Percentiles rank a stretch among this genome's conserved stretches.
Conservation (phyloP, 805 yeast genomes). For the Candida anglica region DNA sequence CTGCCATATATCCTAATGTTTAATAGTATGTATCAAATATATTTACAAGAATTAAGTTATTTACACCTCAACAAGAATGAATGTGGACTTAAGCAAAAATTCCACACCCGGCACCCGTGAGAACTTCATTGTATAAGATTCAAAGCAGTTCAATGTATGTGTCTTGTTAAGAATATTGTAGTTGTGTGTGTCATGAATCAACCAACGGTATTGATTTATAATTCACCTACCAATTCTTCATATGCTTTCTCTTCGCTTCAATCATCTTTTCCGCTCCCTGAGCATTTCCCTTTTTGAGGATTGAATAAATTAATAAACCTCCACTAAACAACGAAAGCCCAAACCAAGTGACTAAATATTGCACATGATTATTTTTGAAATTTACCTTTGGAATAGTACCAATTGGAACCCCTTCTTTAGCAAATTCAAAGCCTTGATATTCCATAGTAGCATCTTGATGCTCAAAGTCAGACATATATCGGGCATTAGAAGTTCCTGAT, state of each 20-base stretch:
- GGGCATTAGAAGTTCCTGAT: neutral
- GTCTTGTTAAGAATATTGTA: no score
- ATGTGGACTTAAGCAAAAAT: no score
- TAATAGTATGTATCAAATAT: no score
- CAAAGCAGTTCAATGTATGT: no score
- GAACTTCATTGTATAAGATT: no score
- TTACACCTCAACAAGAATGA: no score
- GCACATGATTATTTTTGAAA: constrained; percentile 84
- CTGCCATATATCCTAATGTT: no score
- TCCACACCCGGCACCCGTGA: no score
- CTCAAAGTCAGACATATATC: no score
- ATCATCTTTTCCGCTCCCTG: constrained; percentile 36
- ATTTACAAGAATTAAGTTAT: no score
- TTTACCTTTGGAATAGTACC: constrained; percentile 81
- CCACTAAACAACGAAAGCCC: constrained; percentile 76
- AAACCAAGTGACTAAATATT: constrained; percentile 93
- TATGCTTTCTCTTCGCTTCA: constrained; percentile 35
- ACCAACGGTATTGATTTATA: neutral
- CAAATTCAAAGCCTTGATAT: constrained; percentile 49
- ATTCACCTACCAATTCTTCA: constrained; percentile 15
- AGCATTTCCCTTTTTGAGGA: constrained; percentile 25
- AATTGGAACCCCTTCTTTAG: constrained; percentile 83
- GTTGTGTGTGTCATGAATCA: no score
- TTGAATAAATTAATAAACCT: constrained; percentile 48
- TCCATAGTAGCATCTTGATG: constrained; percentile 30